Base-by-base conservation (phyloP, 1,284 basidiomycete species). In the Boletellus deceptivus region DNA sequence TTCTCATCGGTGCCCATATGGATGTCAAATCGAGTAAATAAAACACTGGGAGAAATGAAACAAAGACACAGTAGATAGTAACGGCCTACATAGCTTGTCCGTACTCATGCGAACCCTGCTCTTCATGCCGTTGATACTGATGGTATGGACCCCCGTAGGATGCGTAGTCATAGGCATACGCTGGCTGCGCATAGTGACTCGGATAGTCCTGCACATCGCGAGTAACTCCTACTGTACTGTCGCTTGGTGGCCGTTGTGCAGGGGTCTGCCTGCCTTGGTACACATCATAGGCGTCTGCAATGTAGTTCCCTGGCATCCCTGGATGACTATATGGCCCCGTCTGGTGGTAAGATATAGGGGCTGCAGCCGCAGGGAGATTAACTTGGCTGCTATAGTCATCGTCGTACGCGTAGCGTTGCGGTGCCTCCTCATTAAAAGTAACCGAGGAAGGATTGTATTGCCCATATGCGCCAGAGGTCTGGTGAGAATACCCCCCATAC, bases 301-400 rank as follows among this genome's bases (percentile, higher is more conserved):
- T 54, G 40, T 73, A 61, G 56, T 73, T 75, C 38, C 57, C 68
- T 44, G 54, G 56, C 53, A 72, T 71, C 33, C 55, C 61, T 39
- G 55, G 20, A 29, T 55, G 55, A 1, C 53, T 56, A 34, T 69
- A 65, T 11, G 50, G 33, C 31, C 56, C 59, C 10, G 59, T 53
- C 50, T 56, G 59, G 47, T 76, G 72, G 31, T 77, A 73, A 22
- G 73, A 74, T 52, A 82, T 76, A 4, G 83, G 78, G 41, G 83
- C 82, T 20, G 78, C 81, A 22, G 75, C 70, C 2, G 72, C 55
- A 17, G 82, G 64, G 10, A 88, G 76, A 60, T 84, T 77, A 25
- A 75, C 70, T 25, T 76, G 77, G 59, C 83, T 85, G 50, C 81
- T 79, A 56, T 82, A 77, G 50, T 86, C 81, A 48, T 86, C 84